These are phyloP conservation scores for Tylopilus cervinicoccineus DNA, from an alignment of 768 basidiomycete species.

Conservation along the genomic window DNA sequence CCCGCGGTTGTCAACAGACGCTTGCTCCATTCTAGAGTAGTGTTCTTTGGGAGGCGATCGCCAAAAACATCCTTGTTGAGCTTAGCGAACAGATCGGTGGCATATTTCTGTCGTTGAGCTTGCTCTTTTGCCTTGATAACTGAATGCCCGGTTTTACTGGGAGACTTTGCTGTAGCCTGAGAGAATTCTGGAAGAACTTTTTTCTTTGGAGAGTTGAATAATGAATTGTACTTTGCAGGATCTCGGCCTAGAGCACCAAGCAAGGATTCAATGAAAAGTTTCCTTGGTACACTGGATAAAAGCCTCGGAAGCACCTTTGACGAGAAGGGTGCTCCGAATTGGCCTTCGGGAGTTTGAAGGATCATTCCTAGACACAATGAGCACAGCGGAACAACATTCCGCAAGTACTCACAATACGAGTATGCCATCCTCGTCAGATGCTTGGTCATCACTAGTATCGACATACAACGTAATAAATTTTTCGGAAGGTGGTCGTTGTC, in stretches of 20 bases:
- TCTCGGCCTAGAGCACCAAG: conserved; percentile 5
- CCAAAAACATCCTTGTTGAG: conserved; percentile 59
- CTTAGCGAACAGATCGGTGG: conserved; percentile 53
- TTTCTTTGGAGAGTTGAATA: conserved; percentile 14
- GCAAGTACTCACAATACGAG: conserved; percentile 33
- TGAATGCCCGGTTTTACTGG: conserved; percentile 23
- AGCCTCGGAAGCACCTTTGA: background rate
- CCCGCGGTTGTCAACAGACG: conserved; percentile 67
- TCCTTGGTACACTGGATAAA: background rate
- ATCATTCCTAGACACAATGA: conserved; percentile 37
- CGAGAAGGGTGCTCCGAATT: conserved; percentile 21
- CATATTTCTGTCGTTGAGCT: conserved; percentile 46
- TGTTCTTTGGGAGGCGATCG: conserved; percentile 47
- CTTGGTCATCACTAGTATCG: conserved; percentile 31
- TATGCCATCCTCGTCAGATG: conserved; percentile 35
- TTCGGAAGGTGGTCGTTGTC: conserved; percentile 1
- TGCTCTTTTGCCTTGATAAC: conserved; percentile 40
- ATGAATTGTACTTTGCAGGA: conserved; percentile 2
- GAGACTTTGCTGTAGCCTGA: conserved; percentile 7
- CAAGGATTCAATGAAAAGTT: background rate
- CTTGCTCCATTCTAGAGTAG: conserved; percentile 64
- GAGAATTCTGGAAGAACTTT: background rate
- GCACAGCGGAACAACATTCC: background rate
- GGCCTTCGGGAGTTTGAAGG: conserved; percentile 48
- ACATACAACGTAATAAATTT: conserved; percentile 22